Conservation (phyloP, 495 filamentous ascomycete genomes). For the Lasiosphaeria ovina region DNA sequence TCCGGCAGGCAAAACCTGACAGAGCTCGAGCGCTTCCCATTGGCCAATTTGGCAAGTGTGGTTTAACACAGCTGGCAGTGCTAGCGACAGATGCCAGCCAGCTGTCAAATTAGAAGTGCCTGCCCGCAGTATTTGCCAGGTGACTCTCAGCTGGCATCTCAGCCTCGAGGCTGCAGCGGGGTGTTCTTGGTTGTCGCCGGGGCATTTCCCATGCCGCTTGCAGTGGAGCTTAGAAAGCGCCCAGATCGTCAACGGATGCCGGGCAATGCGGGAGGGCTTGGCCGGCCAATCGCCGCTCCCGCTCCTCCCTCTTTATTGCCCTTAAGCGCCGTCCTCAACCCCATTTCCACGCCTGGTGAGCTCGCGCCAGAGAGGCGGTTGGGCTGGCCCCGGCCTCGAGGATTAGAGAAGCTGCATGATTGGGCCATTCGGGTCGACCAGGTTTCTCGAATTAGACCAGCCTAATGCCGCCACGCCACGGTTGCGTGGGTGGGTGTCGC, state of each 20-base stretch:
- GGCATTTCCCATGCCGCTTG: background rate
- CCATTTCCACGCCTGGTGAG: slow-evolving; percentile 20
- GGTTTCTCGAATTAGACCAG: slow-evolving; percentile 22
- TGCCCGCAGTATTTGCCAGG: too few relatives aligned
- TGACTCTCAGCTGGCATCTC: too few relatives aligned
- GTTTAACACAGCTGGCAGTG: background rate
- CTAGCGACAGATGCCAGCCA: too few relatives aligned
- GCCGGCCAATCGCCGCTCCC: slow-evolving; percentile 17
- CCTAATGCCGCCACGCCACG: slow-evolving; percentile 9
- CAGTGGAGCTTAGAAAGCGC: background rate
- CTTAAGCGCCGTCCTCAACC: slow-evolving; percentile 32
- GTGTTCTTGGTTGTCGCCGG: too few relatives aligned
- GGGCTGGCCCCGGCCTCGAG: slow-evolving; percentile 4
- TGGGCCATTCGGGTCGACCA: slow-evolving; percentile 6
- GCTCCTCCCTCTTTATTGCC: background rate
- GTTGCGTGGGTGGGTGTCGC: slow-evolving; percentile 6
- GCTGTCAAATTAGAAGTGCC: too few relatives aligned
- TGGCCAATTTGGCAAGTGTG: slow-evolving; percentile 2
- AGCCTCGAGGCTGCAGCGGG: too few relatives aligned
- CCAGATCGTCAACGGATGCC: background rate
- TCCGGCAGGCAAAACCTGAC: slow-evolving; percentile 14
- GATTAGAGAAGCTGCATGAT: slow-evolving; percentile 12
- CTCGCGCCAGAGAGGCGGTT: background rate
- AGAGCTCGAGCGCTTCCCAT: background rate
- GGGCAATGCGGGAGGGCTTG: slow-evolving; percentile 12